These are phyloP conservation scores for Urostyla sp. DNA, from an alignment of 73 alveolate genomes.

Conservation along the genomic window DNA sequence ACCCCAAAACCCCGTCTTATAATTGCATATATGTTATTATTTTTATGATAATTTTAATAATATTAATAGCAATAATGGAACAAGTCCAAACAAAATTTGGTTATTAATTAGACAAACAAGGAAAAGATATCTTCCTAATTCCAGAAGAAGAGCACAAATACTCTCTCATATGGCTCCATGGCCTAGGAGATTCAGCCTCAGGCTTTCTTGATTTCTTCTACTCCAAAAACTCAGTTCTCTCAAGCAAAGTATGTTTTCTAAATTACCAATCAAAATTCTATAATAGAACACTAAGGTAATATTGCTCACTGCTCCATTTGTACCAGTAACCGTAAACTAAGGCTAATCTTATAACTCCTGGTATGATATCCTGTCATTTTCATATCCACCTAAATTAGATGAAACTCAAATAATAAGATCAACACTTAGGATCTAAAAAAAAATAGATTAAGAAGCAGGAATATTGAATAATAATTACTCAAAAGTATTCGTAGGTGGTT, in stretches of 20 bases:
- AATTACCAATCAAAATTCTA: not conserved
- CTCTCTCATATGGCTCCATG: conserved; percentile 94
- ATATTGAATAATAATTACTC: conserved; percentile 64
- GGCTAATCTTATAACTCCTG: conserved; percentile 81
- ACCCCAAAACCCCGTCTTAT: conserved; percentile 1
- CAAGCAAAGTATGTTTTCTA: conserved; percentile 35
- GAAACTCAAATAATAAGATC: conserved; percentile 63
- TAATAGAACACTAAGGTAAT: conserved; percentile 76
- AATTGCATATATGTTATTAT: not conserved
- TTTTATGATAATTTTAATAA: not conserved
- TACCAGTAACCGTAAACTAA: conserved; percentile 70
- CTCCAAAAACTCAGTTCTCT: conserved; percentile 56
- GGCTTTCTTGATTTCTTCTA: conserved; percentile 89
- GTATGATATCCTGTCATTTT: conserved; percentile 79
- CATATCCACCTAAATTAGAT: conserved; percentile 30
- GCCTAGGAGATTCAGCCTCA: conserved; percentile 91
- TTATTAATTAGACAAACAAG: not conserved
- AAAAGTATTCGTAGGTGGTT: conserved; percentile 93
- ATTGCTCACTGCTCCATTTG: conserved; percentile 88
- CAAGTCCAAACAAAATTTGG: conserved; percentile 4
- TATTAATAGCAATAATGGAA: not conserved
- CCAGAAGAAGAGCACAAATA: conserved; percentile 76
- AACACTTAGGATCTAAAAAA: conserved; percentile 38
- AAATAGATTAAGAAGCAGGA: conserved; percentile 68
- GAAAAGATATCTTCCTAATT: conserved; percentile 40